Percentiles rank a stretch among this genome's conserved stretches.
phyloP scores from a whole-genome alignment of 495 filamentous ascomycete species.

The Opeltia flavorubescens region DNA sequence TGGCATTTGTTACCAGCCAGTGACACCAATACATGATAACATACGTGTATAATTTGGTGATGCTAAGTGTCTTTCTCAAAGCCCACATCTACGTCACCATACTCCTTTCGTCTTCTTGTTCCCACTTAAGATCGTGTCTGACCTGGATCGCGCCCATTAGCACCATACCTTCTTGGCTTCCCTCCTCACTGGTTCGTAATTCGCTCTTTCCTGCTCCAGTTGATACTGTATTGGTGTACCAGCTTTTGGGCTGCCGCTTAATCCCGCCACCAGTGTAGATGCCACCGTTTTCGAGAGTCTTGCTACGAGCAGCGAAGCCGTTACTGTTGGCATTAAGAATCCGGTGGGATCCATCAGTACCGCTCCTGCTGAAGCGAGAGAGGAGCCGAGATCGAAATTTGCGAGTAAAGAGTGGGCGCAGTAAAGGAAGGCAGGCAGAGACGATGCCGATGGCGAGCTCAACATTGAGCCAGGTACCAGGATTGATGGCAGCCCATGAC shows the following conservation, averaged over 20 bases:
- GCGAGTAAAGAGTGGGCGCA: slow-evolving; percentile 1
- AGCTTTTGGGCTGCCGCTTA: background rate
- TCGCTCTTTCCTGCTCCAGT: background rate
- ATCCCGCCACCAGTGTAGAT: background rate
- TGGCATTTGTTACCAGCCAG: no score
- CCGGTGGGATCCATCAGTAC: background rate
- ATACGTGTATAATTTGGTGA: no score
- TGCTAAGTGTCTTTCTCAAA: no score
- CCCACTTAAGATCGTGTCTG: slow-evolving; percentile 5
- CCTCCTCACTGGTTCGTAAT: background rate
- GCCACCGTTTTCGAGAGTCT: background rate
- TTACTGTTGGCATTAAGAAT: background rate
- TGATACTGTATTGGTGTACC: background rate
- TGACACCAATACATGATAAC: no score
- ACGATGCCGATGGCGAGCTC: slow-evolving; percentile 3
- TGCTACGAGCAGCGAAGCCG: background rate
- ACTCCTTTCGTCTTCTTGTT: background rate
- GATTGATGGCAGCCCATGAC: background rate
- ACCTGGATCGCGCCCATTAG: slow-evolving; percentile 1
- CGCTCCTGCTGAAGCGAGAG: background rate
- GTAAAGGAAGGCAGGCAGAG: slow-evolving; percentile 2
- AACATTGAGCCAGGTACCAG: slow-evolving; percentile 3
- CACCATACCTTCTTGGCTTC: slow-evolving; percentile 2
- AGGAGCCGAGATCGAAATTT: background rate
- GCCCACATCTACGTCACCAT: no score